Evolutionary conservation across 805 yeast species (phyloP).

Genomic region (Nakazawaea ernobii): DNA sequence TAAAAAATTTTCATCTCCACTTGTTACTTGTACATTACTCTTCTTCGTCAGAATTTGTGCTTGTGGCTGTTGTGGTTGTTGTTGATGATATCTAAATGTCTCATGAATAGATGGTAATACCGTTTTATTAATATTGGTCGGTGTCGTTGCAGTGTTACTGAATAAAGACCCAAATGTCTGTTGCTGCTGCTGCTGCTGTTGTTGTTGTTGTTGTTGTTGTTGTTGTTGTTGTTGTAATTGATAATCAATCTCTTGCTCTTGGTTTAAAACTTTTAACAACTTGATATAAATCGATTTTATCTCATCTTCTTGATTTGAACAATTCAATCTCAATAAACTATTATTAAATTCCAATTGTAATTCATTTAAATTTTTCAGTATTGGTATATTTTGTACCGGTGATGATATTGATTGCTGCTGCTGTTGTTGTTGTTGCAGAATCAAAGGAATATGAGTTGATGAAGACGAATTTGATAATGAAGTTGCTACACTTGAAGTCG

Average conservation of each 20-base stretch:
- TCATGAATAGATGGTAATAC: conserved; percentile 13
- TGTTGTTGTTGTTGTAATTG: conserved; percentile 4
- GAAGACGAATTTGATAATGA: too few species aligned
- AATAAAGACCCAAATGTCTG: not conserved
- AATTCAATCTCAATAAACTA: conserved; percentile 6
- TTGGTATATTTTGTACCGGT: not conserved
- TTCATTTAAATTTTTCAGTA: conserved; percentile 7
- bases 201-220: conserved; percentile 7
- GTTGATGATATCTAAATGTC: not conserved
- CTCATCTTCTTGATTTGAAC: conserved; percentile 8
- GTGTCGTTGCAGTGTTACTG: not conserved
- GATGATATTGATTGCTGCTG: not conserved
- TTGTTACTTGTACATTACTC: too few species aligned
- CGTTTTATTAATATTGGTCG: conserved; percentile 9
- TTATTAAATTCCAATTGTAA: conserved; percentile 12
- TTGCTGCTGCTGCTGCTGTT: not conserved
- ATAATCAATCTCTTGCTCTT: conserved; percentile 10
- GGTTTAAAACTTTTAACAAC: conserved; percentile 1
- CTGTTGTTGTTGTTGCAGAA: not conserved
- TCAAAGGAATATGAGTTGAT: not conserved
- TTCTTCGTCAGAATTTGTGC: not conserved
- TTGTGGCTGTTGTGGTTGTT: not conserved
- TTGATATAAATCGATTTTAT: conserved; percentile 4
- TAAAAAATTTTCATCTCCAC: conserved; percentile 3
- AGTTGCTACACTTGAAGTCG: not conserved